A percentile compares a stretch with the other conserved stretches of the same genome.
phyloP scores from a whole-genome alignment of 2,329 filamentous ascomycete species.

The Sporothrix protearum region DNA sequence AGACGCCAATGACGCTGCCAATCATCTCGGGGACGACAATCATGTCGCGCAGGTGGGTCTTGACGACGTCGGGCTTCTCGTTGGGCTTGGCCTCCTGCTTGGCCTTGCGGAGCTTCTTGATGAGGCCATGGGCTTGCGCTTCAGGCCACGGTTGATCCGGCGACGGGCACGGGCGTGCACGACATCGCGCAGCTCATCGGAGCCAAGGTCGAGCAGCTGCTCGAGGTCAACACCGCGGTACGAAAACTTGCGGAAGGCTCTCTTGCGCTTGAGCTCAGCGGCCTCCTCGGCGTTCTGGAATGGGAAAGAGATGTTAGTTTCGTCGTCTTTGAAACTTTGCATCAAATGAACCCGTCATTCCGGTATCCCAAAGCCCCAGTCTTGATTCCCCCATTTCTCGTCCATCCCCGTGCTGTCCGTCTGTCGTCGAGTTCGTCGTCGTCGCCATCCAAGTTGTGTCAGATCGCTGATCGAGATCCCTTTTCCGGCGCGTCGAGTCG shows the following conservation, averaged over 20 bases:
- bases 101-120: constrained; percentile 99
- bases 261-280: constrained; percentile 99
- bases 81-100: constrained; percentile 99
- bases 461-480: not conserved
- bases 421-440: not conserved
- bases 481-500: not conserved
- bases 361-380: no score
- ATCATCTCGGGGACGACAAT: constrained; percentile 99
- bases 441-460: not conserved
- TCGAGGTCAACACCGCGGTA: constrained; percentile 99
- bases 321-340: not conserved
- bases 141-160: constrained; percentile 99
- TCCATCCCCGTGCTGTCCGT: not conserved
- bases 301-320: constrained; percentile 5
- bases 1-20: constrained; percentile 95
- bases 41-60: constrained; percentile 99
- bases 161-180: constrained; percentile 98
- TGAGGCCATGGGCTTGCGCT: constrained; percentile 99
- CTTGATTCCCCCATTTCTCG: not conserved
- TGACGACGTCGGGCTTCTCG: constrained; percentile 99
- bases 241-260: constrained; percentile 99
- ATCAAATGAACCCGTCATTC: not conserved
- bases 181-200: constrained; percentile 98
- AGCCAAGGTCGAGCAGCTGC: constrained; percentile 98
- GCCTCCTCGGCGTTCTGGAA: constrained; percentile 57